Conservation (phyloP, 495 filamentous ascomycete species). For the Pseudomonodictys pantanalensis region DNA sequence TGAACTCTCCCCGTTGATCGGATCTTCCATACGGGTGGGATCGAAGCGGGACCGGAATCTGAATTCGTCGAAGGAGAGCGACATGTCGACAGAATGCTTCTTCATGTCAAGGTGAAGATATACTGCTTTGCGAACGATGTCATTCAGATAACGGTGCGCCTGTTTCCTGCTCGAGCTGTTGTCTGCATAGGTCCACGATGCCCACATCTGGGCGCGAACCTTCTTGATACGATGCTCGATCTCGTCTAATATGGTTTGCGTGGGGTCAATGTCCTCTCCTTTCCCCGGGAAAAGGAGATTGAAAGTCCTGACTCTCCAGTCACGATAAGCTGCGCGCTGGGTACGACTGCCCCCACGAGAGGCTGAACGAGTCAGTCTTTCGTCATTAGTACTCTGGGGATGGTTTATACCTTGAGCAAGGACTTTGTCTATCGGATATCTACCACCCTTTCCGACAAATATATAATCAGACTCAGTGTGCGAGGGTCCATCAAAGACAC, state of each 20-base stretch:
- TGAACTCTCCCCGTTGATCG: neutral
- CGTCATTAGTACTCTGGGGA: neutral
- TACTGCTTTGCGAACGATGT: neutral
- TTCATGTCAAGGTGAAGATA: conserved; percentile 3
- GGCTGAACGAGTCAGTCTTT: neutral
- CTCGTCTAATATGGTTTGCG: neutral
- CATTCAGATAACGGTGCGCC: too few relatives aligned
- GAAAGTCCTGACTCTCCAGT: conserved; percentile 9
- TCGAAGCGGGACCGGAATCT: neutral
- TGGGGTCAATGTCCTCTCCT: neutral
- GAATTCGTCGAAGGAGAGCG: neutral
- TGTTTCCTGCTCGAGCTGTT: neutral
- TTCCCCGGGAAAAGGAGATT: conserved; percentile 4
- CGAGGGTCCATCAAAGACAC: neutral
- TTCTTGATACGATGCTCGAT: neutral
- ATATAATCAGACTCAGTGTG: neutral
- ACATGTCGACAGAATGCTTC: conserved; percentile 2
- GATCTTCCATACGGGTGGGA: neutral
- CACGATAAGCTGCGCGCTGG: neutral
- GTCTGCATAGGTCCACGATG: neutral
- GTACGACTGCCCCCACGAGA: neutral
- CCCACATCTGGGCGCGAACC: neutral
- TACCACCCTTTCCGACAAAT: neutral
- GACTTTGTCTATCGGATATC: neutral
- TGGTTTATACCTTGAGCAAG: neutral